Evolutionary conservation across 208 protist species (phyloP), one percentile per base, ranked within the genome.

Genomic region (Crithidia sp.): DNA sequence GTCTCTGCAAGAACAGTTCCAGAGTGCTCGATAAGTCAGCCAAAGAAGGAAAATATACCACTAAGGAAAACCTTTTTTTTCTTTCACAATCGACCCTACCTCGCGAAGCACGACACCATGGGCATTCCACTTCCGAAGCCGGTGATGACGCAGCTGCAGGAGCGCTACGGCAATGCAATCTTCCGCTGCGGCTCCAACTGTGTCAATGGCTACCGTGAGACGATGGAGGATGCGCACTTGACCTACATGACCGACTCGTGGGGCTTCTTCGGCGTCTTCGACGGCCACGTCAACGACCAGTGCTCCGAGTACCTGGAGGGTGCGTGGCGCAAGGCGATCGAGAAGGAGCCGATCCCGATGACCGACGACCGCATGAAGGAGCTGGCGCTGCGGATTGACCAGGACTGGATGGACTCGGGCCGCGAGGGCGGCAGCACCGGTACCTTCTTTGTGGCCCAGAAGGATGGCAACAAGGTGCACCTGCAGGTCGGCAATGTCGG

Each of bases 401-500:
- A 92, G 66, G 85, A 95, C 39, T 97, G 89, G 88, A 83, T 97
- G 75, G 83, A 90, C 53, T 71, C 76, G 40, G 77, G 72, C 39
- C 77, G 79, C 50, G 89, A 95, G 16, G 89, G 90, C 60, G 93
- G 93, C 67, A 95, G 90, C 82, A 97, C 93, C 4, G 93, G 91
- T 19, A 97, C 93, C 19, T 97, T 94, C 72, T 97, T 97, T 72
- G 49, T 93, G 64, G 91, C 89, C 10, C 67, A 69, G 19, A 93
- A 92, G 69, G 79, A 94, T 10, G 89, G 81, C 47, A 78, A 92
- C 57, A 90, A 76, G 45, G 80, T 94, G 59, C 79, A 93, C 52
- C 75, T 96, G 71, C 94, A 98, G 69, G 93, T 96, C 56, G 96
- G 91, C 16, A 98, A 98, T 72, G 94, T 97, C 40, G 96, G 96